Base-by-base conservation (phyloP, 2,329 filamentous ascomycete species). In the Alternaria postmessia region DNA sequence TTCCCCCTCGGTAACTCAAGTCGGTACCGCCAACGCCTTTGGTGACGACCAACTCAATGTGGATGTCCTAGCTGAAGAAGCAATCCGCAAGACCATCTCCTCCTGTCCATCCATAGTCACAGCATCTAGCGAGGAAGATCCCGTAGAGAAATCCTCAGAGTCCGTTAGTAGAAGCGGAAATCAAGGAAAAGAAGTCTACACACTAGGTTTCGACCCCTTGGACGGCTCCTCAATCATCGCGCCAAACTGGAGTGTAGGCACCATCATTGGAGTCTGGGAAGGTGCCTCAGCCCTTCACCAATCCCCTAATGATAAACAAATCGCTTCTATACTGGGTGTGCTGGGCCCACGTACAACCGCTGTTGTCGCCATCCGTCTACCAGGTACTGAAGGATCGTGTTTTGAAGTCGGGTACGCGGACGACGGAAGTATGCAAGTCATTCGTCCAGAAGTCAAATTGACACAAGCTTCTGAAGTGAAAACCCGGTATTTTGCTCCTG, bases 91-190 rank as follows among this genome's bases (percentile, higher is more conserved):
- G 0, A 82, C 83, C 7, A 85, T 86, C 60, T 83, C 87, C 62
- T 81, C 81, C 61, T 83, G 82, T 44, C 78, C 80, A 0, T 86
- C 84, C 1, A 77, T 89, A 9, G 74, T 84, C 20, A 84, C 86
- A 0, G 87, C 86, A 7, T 88, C 85, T 76, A 89, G 86, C 71
- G 87, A 89, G 70, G 87, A 89, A 69, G 86, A 88, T 52, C 86
- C 86, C 0, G 20, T 55, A 3, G 70, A 86, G 1, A 86, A 88
- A 16, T 41, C 57, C 1, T 57, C 51, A 20, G 24, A 18, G 3
- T n/a, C 24, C 1, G 12, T 0, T 7, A 48, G 5, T 2, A 26
- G 30, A 11, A 14, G 73, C 74, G 74, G 59, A 22, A 73, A 36
- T 64, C 77, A 53, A 9, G 28, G 66, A 55, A 9, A 34, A 11